phyloP scores from a whole-genome alignment of 192 early-diverging fungal species.

The Podila clonocystis region DNA sequence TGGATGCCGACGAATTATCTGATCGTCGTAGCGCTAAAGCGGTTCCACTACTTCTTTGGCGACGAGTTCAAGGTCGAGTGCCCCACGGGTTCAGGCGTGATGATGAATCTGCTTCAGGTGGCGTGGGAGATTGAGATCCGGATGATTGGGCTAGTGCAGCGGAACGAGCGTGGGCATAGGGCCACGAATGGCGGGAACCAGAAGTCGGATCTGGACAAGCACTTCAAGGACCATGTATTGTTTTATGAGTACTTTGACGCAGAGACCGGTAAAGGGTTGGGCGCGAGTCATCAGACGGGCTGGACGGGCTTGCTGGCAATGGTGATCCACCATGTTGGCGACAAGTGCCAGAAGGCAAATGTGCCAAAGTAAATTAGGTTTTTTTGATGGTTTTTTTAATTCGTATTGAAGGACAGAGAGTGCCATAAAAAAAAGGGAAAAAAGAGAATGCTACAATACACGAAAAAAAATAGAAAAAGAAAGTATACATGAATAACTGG shows the following conservation, averaged over 20 bases:
- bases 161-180: constrained; percentile 43
- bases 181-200: constrained; percentile 51
- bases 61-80: constrained; percentile 44
- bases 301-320: constrained; percentile 63
- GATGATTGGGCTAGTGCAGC: constrained; percentile 28
- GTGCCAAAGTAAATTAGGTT: neutral
- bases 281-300: constrained; percentile 66
- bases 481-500: neutral
- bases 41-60: constrained; percentile 52
- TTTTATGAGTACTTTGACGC: constrained; percentile 67
- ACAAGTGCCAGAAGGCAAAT: constrained; percentile 24
- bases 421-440: neutral
- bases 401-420: neutral
- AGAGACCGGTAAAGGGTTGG: constrained; percentile 59
- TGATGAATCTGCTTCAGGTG: constrained; percentile 37
- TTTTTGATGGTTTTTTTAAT: neutral
- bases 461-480: neutral
- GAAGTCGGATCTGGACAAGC: constrained; percentile 50
- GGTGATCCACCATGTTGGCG: constrained; percentile 41
- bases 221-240: constrained; percentile 58
- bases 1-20: constrained; percentile 46
- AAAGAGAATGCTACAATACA: neutral
- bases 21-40: constrained; percentile 16
- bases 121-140: constrained; percentile 45
- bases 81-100: constrained; percentile 31